Evolutionary conservation across 768 basidiomycete genomes (phyloP), one percentile per base, ranked within the genome.

Genomic region (Hericium alpestre): DNA sequence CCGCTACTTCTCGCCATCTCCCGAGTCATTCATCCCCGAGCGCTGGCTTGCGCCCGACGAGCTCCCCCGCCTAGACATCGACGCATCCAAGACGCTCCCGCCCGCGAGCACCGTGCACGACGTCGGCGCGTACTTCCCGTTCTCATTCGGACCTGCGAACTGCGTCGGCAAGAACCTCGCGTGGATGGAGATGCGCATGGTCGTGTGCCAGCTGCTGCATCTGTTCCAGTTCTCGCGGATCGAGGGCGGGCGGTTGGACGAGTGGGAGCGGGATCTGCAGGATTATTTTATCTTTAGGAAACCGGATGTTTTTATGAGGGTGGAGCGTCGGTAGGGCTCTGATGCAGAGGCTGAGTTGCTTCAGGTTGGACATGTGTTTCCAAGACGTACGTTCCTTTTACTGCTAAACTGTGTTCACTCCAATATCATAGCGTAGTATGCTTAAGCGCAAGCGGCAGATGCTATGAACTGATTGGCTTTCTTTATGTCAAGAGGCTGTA

Each of bases 81-180:
- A 43, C 15, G 41, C 41, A 4, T 15, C 4, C 41, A 32, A 32
- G 23, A 22, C 49, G n/a, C n/a, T 18, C 5, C 10, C 6, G 1
- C 13, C 13, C 18, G 49, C 1, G 1, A 7, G 5, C 41, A n/a
- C 32, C 3, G 40, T 32, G 18, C 37, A 38, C 52, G 52, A 61
- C 43, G 39, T 51, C 13, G 27, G 15, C 18, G 57, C 60, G 20
- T 63, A 53, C 40, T 54, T 57, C 43, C 57, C 64, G 18, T 59
- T 60, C 47, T 63, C 62, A 15, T 53, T 40, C 22, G 64, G 64
- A n/a, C 62, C 64, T 8, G 51, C 60, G 49, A 57, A 51, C n/a
- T 65, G 64, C 53, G 60, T 57, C 12, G 64, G 64, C 10, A 58
- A 58, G 51, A 57, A 56, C 46, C 64, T 65, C 25, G 64, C 60